phyloP scores from a whole-genome alignment of 768 basidiomycete genomes.

The Trametes cubensis region DNA sequence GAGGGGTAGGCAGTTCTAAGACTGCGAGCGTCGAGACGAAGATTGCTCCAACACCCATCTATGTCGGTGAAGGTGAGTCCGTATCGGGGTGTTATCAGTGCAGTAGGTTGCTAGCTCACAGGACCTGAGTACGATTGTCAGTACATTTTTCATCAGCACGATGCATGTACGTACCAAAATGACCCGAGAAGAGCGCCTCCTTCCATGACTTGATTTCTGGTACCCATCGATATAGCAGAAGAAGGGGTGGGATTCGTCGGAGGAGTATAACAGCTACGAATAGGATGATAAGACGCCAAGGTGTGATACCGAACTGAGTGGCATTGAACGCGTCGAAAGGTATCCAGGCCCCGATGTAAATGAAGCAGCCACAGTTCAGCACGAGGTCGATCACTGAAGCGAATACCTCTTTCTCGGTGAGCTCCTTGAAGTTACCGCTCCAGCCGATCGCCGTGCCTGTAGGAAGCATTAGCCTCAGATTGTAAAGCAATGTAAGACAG shows the following conservation, averaged over 20 bases:
- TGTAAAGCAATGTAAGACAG: too few relatives aligned
- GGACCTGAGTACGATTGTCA: neutral
- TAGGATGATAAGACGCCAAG: conserved; percentile 73
- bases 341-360: conserved; percentile 90
- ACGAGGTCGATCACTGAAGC: conserved; percentile 89
- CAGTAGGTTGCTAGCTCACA: neutral
- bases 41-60: conserved; percentile 92
- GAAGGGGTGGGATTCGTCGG: conserved; percentile 78
- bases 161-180: conserved; percentile 65
- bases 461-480: too few relatives aligned
- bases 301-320: conserved; percentile 59
- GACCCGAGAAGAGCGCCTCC: conserved; percentile 89
- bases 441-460: conserved; percentile 87
- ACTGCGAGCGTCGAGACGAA: conserved; percentile 83
- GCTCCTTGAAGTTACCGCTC: conserved; percentile 82
- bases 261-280: conserved; percentile 69
- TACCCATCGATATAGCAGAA: conserved; percentile 78
- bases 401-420: conserved; percentile 85
- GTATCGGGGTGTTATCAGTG: neutral
- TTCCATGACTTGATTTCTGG: conserved; percentile 85
- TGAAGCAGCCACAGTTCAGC: conserved; percentile 77
- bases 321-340: conserved; percentile 63
- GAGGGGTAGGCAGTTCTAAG: conserved; percentile 58
- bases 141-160: neutral
- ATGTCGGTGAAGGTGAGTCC: neutral